Percentiles rank a stretch among this genome's conserved stretches.
phyloP scores from a whole-genome alignment of 768 basidiomycete genomes.

The Pleurotus eryngii region DNA sequence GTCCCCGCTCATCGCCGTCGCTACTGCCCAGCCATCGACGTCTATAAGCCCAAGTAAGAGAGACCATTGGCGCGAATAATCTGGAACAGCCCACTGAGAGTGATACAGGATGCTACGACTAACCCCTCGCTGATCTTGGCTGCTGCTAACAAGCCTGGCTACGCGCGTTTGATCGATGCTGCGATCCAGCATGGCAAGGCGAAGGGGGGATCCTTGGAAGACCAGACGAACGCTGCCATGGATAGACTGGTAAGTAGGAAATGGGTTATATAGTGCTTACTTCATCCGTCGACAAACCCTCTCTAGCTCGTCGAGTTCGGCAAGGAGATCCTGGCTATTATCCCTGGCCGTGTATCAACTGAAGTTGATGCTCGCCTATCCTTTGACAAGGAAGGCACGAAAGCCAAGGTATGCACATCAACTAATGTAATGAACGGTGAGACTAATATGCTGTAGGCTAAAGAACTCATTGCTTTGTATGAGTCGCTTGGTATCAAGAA shows the following conservation, averaged over 20 bases:
- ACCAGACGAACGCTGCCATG: slow-evolving; percentile 72
- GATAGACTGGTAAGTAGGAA: slow-evolving; percentile 76
- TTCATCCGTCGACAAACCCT: not conserved
- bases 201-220: slow-evolving; percentile 77
- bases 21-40: slow-evolving; percentile 72
- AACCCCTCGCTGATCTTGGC: slow-evolving; percentile 97
- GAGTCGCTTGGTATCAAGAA: slow-evolving; percentile 87
- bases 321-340: slow-evolving; percentile 89
- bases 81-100: no score
- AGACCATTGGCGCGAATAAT: not conserved
- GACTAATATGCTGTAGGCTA: slow-evolving; percentile 42
- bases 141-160: slow-evolving; percentile 84
- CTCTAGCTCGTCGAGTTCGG: slow-evolving; percentile 96
- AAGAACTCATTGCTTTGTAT: slow-evolving; percentile 90
- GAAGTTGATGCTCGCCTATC: slow-evolving; percentile 98
- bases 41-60: slow-evolving; percentile 87
- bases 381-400: slow-evolving; percentile 91
- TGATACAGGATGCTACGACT: slow-evolving; percentile 88
- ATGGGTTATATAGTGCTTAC: not conserved
- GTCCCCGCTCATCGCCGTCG: slow-evolving; percentile 19
- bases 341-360: slow-evolving; percentile 98
- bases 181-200: slow-evolving; percentile 74
- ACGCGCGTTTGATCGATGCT: slow-evolving; percentile 73
- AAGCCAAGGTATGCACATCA: slow-evolving; percentile 60
- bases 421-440: not conserved